Evolutionary conservation across 2,329 filamentous ascomycete species (phyloP).

Genomic region (Colletotrichum musicola): DNA sequence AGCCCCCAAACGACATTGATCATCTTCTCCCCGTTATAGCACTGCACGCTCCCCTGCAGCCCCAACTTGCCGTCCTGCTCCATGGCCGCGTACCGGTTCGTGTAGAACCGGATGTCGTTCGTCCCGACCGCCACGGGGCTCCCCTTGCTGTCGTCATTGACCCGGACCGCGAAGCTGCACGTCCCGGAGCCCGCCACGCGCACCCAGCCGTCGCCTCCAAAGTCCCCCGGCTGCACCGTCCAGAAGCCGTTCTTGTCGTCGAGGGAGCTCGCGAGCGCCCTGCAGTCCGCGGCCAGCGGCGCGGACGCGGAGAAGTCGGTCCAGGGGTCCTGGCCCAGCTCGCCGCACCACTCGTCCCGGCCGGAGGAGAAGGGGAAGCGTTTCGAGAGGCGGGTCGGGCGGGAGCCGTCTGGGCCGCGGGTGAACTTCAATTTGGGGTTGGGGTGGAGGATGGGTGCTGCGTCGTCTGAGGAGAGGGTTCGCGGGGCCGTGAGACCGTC

Average conservation of each 20-base stretch:
- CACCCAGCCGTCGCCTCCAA: constrained; percentile 31
- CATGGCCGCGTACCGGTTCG: constrained; percentile 14
- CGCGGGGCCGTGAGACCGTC: constrained; percentile 2
- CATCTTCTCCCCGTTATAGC: constrained; percentile 29
- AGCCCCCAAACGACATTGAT: constrained; percentile 34
- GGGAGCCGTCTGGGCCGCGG: constrained; percentile 4
- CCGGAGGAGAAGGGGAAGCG: constrained; percentile 31
- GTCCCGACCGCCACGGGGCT: constrained; percentile 34
- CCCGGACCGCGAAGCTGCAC: constrained; percentile 33
- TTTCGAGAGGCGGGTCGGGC: constrained; percentile 21
- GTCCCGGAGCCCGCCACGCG: constrained; percentile 29
- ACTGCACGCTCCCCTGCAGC: constrained; percentile 30
- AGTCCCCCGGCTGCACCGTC: constrained; percentile 30
- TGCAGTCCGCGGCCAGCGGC: constrained; percentile 35
- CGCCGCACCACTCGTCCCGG: constrained; percentile 39
- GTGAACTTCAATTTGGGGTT: constrained; percentile 27
- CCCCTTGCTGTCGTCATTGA: constrained; percentile 12
- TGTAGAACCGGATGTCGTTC: constrained; percentile 39
- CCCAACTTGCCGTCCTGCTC: constrained; percentile 31
- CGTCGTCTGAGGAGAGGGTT: background rate
- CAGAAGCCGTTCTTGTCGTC: constrained; percentile 25
- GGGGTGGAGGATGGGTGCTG: background rate
- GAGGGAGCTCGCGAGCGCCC: constrained; percentile 12
- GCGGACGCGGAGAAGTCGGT: constrained; percentile 30
- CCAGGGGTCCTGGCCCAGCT: constrained; percentile 21